Base-by-base conservation (phyloP, 2,329 filamentous ascomycete species). In the Conoideocrella luteorostrata region DNA sequence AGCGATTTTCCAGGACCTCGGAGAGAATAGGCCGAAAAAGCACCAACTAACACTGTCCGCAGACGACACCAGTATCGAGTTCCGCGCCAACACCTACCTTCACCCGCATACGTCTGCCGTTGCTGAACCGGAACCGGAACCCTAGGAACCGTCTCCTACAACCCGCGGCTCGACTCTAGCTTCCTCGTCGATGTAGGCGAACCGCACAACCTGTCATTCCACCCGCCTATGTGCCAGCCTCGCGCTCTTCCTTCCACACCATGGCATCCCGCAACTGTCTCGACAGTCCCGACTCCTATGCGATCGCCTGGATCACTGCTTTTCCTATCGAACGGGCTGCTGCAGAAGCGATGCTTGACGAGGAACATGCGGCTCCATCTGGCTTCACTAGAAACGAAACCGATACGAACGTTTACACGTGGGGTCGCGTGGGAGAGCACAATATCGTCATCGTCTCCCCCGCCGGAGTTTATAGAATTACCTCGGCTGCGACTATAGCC, bases 401-500 rank as follows among this genome's bases (percentile, higher is more conserved):
- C 21, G 52, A 56, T 29, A 23, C 28, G 4, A 56, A 56, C 36
- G 29, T 56, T 4, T n/a, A n/a, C n/a, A n/a, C n/a, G n/a, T n/a
- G n/a, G n/a, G n/a, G n/a, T n/a, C n/a, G n/a, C n/a, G n/a, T n/a
- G n/a, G 45, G 48, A 15, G 38, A 39, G 4, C 52, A 56, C 39
- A 53, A 52, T 9, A 35, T 55, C 6, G 51, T 54, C 11, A 52
- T 53, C 3, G 39, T 43, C 3, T 52, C 46, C 10, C 42, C 50
- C 9, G 22, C 44, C 13, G 49, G 49, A 2, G 24, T 44, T 1
- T 45, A 47, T 11, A 47, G 51, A 3, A 45, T 28, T 0, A 35
- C 34, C 1, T 44, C 39, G 2, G 49, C 49, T 6, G 46, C 46
- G 1, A 47, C n/a, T n/a, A n/a, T 44, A 10, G 50, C 50, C 28